phyloP scores from a whole-genome alignment of 352 stramenopile species.

The Globisporangium echinulatum region DNA sequence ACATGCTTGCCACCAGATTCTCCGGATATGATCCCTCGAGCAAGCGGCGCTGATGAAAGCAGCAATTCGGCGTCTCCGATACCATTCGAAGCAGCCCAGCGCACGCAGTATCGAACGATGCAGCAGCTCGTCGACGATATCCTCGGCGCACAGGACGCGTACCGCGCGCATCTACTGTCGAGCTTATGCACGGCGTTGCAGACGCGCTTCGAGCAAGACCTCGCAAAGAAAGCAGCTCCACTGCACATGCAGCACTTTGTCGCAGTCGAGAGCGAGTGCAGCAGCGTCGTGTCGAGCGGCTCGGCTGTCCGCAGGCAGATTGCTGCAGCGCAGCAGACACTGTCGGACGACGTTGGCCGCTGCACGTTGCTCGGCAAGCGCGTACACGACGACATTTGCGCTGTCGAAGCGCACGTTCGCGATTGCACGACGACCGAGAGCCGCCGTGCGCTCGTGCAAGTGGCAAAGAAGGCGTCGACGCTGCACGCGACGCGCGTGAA shows the following conservation, averaged over 20 bases:
- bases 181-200: background rate
- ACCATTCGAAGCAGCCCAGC: constrained; percentile 2
- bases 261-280: background rate
- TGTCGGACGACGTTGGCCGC: constrained; percentile 1
- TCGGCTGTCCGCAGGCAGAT: constrained; percentile 1
- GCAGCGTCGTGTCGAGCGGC: background rate
- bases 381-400: background rate
- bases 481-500: constrained; percentile 6
- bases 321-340: background rate
- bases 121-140: constrained; percentile 7
- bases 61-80: background rate
- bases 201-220: constrained; percentile 3
- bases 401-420: background rate
- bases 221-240: constrained; percentile 2
- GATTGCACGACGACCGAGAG: constrained; percentile 7
- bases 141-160: constrained; percentile 6
- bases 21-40: background rate
- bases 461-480: constrained; percentile 18
- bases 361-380: background rate
- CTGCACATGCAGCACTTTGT: constrained; percentile 3
- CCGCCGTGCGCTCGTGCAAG: constrained; percentile 7
- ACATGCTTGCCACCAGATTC: background rate
- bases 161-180: constrained; percentile 4
- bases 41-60: background rate
- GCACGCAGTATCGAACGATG: constrained; percentile 7